Evolutionary conservation across 1,284 basidiomycete species (phyloP).

Genomic region (Ganoderma multipileum): DNA sequence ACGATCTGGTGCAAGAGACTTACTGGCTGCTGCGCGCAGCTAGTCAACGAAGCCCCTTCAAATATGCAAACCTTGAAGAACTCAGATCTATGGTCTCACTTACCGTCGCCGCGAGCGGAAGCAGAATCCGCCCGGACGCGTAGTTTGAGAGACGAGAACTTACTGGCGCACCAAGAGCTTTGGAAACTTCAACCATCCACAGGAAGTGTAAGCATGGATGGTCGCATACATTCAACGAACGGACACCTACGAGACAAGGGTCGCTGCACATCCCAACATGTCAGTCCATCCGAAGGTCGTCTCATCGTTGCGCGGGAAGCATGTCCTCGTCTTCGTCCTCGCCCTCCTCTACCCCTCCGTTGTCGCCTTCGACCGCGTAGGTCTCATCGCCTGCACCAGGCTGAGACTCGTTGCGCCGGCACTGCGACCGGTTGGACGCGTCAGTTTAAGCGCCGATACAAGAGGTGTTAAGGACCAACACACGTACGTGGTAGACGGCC

Average conservation of each 20-base stretch:
- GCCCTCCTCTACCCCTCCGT: slow-evolving; percentile 33
- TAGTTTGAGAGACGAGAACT: not conserved
- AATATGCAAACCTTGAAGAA: not conserved
- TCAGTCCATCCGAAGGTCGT: not conserved
- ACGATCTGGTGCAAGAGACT: not conserved
- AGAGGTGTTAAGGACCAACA: slow-evolving; percentile 7
- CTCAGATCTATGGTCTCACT: not conserved
- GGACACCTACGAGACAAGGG: slow-evolving; percentile 23
- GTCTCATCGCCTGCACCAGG: slow-evolving; percentile 8
- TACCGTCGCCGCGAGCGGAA: not conserved
- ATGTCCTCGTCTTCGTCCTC: slow-evolving; percentile 40
- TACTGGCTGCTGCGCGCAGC: not conserved
- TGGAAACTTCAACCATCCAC: slow-evolving; percentile 20
- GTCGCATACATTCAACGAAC: slow-evolving; percentile 24
- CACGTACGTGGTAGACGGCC: slow-evolving; percentile 73
- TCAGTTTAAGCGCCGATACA: not conserved
- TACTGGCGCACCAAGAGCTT: not conserved
- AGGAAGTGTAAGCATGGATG: slow-evolving; percentile 32
- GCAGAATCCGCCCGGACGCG: not conserved
- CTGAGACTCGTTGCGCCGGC: slow-evolving; percentile 26
- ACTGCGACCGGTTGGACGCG: slow-evolving; percentile 10
- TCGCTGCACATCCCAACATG: not conserved
- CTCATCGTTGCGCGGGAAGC: slow-evolving; percentile 36
- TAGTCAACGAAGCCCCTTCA: not conserved
- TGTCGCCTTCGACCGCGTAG: slow-evolving; percentile 11